Evolutionary conservation across 768 basidiomycete species (phyloP).

Genomic region (Trametes cingulata): DNA sequence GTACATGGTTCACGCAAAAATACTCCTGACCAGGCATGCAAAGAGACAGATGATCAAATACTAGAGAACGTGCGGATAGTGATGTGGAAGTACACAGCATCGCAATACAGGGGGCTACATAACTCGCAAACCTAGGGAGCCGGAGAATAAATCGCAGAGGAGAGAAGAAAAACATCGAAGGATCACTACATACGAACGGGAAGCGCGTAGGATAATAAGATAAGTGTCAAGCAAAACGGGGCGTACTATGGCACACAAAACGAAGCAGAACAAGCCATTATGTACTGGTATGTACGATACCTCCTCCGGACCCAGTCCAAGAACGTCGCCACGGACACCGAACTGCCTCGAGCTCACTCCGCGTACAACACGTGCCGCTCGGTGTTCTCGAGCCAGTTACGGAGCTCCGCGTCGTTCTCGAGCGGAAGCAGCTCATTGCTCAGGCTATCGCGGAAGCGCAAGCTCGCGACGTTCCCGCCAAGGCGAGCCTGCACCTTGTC

Average conservation of each 20-base stretch:
- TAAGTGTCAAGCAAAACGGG: slow-evolving; percentile 19
- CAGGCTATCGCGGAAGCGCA: slow-evolving; percentile 79
- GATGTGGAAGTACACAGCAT: slow-evolving; percentile 20
- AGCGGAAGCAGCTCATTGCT: slow-evolving; percentile 66
- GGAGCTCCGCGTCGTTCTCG: slow-evolving; percentile 61
- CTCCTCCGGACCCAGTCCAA: slow-evolving; percentile 4
- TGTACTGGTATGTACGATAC: slow-evolving; percentile 16
- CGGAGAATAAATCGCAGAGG: not conserved
- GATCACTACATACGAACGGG: slow-evolving; percentile 14
- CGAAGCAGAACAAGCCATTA: slow-evolving; percentile 12
- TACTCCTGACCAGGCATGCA: not conserved
- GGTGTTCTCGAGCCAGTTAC: slow-evolving; percentile 73
- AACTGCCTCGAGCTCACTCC: slow-evolving; percentile 54
- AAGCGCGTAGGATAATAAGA: slow-evolving; percentile 27
- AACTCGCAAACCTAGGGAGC: slow-evolving; percentile 9
- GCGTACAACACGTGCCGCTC: slow-evolving; percentile 86
- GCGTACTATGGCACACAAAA: slow-evolving; percentile 14
- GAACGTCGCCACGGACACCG: not conserved
- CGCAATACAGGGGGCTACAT: slow-evolving; percentile 20
- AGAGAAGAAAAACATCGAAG: not conserved
- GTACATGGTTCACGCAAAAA: not conserved
- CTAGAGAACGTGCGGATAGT: slow-evolving; percentile 5
- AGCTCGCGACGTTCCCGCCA: slow-evolving; percentile 64
- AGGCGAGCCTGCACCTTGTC: slow-evolving; percentile 89
- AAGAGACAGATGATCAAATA: not conserved